Evolutionary conservation across 1,139 yeast species (phyloP).

Genomic region (Groenewaldozyma sp.): DNA sequence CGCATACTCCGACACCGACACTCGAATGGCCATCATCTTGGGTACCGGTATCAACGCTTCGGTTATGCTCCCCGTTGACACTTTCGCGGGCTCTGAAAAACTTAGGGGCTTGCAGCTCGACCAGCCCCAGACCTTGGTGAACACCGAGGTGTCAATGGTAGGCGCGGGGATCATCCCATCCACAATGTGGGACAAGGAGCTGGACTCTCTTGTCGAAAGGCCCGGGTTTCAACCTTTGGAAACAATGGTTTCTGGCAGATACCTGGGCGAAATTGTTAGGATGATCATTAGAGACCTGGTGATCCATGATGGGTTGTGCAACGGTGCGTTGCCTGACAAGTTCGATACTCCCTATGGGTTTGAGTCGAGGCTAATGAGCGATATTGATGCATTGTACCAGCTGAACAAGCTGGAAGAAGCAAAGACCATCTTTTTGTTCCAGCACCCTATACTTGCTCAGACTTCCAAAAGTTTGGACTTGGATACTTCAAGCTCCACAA

Average conservation of each 20-base stretch:
- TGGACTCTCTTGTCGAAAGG: slow-evolving; percentile 59
- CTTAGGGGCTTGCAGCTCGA: slow-evolving; percentile 5
- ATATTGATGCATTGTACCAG: slow-evolving; percentile 20
- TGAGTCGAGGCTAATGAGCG: slow-evolving; percentile 22
- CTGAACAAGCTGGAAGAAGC: slow-evolving; percentile 17
- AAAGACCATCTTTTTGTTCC: slow-evolving; percentile 12
- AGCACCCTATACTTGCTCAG: slow-evolving; percentile 14
- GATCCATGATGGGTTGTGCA: slow-evolving; percentile 39
- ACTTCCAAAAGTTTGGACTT: slow-evolving; percentile 4
- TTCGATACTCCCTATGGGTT: slow-evolving; percentile 20
- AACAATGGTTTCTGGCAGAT: slow-evolving; percentile 80
- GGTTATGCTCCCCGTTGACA: slow-evolving; percentile 19
- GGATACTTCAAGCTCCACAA: too few species aligned
- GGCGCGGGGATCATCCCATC: slow-evolving; percentile 45
- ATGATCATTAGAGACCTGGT: slow-evolving; percentile 59
- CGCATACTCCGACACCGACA: slow-evolving; percentile 54
- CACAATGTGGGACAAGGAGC: slow-evolving; percentile 59
- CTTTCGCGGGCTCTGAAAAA: slow-evolving; percentile 7
- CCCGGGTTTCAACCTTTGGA: slow-evolving; percentile 82
- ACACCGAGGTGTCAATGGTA: slow-evolving; percentile 30
- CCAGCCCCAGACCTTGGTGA: slow-evolving; percentile 20
- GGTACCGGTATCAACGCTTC: slow-evolving; percentile 84
- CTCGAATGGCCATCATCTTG: slow-evolving; percentile 75
- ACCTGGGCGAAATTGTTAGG: slow-evolving; percentile 75
- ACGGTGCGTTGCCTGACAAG: slow-evolving; percentile 35